A percentile compares a stretch with the other conserved stretches of the same genome.
Conservation (phyloP, 768 basidiomycete species). For the Tephrocybe sp. region DNA sequence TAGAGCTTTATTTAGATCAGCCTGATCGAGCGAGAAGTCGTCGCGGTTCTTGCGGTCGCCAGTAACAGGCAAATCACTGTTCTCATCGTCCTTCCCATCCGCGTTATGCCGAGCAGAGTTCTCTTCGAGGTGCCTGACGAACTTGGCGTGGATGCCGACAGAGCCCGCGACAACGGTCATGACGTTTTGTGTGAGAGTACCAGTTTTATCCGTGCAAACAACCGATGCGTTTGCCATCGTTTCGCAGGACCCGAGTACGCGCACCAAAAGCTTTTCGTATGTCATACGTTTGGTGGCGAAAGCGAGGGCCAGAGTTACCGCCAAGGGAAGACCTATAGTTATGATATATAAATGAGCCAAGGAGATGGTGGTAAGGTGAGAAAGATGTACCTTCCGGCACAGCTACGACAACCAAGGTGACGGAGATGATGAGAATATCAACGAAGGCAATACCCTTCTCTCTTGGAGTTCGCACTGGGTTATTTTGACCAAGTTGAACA, state of each 20-base stretch:
- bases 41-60: constrained; percentile 2
- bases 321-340: constrained; percentile 77
- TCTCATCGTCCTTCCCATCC: constrained; percentile 43
- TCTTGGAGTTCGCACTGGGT: constrained; percentile 63
- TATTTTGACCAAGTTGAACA: constrained; percentile 69
- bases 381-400: constrained; percentile 42
- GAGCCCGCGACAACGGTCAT: constrained; percentile 98
- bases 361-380: background rate
- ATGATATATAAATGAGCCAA: background rate
- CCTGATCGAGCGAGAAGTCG: too few relatives aligned
- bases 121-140: constrained; percentile 74
- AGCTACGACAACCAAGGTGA: constrained; percentile 65
- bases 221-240: constrained; percentile 99
- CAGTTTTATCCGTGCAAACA: constrained; percentile 94
- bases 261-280: constrained; percentile 89
- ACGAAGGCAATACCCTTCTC: constrained; percentile 89
- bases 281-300: constrained; percentile 99
- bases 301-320: constrained; percentile 93
- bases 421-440: constrained; percentile 90
- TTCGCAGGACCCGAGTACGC: constrained; percentile 94
- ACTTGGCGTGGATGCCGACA: constrained; percentile 91
- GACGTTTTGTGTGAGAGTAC: constrained; percentile 90
- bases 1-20: too few relatives aligned
- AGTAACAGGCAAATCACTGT: constrained; percentile 24
- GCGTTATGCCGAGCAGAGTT: constrained; percentile 74